phyloP scores from a whole-genome alignment of 2,329 filamentous ascomycete species.

The Phialophora expanda region DNA sequence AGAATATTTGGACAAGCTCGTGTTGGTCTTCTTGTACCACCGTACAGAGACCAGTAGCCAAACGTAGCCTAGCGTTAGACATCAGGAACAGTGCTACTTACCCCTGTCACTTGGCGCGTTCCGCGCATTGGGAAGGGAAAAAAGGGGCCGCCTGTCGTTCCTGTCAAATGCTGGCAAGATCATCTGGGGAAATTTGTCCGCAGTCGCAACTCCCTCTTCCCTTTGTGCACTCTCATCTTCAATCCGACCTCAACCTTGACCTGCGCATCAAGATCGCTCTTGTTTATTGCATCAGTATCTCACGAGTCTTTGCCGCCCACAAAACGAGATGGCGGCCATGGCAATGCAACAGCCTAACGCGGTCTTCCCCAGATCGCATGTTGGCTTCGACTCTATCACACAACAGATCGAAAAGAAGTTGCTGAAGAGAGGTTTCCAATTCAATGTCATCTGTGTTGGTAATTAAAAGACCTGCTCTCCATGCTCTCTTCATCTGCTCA shows the following conservation, averaged over 20 bases:
- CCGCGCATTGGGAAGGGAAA: constrained; percentile 12
- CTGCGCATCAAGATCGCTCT: background rate
- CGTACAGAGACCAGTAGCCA: background rate
- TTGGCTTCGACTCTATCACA: constrained; percentile 99
- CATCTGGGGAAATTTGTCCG: constrained; percentile 35
- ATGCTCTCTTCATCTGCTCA: background rate
- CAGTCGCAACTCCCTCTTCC: constrained; percentile 33
- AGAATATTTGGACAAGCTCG: constrained; percentile 18
- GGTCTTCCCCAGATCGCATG: constrained; percentile 92
- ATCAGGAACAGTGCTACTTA: background rate
- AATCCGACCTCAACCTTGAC: constrained; percentile 11
- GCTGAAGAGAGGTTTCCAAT: constrained; percentile 98
- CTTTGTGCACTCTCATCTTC: constrained; percentile 10
- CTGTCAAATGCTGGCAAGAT: constrained; percentile 19
- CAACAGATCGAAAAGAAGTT: constrained; percentile 99
- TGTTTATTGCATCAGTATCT: constrained; percentile 7
- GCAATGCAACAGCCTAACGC: constrained; percentile 50
- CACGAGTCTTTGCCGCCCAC: background rate
- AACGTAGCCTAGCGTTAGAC: background rate
- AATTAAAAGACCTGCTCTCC: constrained; percentile 48
- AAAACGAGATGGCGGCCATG: constrained; percentile 35
- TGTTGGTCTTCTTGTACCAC: background rate
- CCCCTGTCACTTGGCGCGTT: constrained; percentile 11
- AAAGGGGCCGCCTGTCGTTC: constrained; percentile 7
- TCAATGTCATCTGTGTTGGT: constrained; percentile 99